Conservation (phyloP, 2,329 filamentous ascomycete species). For the Dactylellina drechsleri region DNA sequence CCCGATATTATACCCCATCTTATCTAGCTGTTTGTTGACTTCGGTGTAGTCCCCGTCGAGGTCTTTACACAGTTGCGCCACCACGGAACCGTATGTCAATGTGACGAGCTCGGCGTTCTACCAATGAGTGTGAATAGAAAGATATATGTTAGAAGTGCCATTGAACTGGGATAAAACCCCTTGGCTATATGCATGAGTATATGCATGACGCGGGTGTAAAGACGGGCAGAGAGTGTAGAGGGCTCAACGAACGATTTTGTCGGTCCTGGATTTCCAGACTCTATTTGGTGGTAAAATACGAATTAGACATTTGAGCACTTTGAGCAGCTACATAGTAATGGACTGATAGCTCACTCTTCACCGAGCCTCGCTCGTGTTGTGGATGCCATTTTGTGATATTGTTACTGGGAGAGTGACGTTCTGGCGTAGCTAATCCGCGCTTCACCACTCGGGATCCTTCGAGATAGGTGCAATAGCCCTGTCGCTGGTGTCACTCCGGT, state of each 20-base stretch:
- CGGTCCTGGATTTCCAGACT: slow-evolving; percentile 59
- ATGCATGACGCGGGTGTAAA: background rate
- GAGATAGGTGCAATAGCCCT: background rate
- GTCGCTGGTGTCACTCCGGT: too few species aligned
- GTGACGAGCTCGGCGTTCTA: slow-evolving; percentile 88
- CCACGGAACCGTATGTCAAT: slow-evolving; percentile 96
- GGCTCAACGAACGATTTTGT: slow-evolving; percentile 58
- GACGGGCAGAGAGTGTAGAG: background rate
- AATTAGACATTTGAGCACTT: slow-evolving; percentile 15
- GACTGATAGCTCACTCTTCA: slow-evolving; percentile 72
- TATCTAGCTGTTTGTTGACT: slow-evolving; percentile 97
- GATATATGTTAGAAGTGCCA: background rate
- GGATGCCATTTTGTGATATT: slow-evolving; percentile 65
- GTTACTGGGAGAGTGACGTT: background rate
- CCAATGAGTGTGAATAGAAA: too few species aligned
- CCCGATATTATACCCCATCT: slow-evolving; percentile 99
- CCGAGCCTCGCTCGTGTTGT: slow-evolving; percentile 76
- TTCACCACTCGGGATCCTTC: background rate
- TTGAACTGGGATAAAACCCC: background rate
- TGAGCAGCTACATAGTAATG: background rate
- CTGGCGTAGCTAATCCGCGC: background rate
- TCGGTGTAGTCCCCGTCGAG: slow-evolving; percentile 93
- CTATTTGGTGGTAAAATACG: slow-evolving; percentile 22
- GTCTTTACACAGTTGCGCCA: slow-evolving; percentile 95
- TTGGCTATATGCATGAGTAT: background rate